Conservation (phyloP, 2,329 filamentous ascomycete genomes). For the Ophiosphaerella korrae region DNA sequence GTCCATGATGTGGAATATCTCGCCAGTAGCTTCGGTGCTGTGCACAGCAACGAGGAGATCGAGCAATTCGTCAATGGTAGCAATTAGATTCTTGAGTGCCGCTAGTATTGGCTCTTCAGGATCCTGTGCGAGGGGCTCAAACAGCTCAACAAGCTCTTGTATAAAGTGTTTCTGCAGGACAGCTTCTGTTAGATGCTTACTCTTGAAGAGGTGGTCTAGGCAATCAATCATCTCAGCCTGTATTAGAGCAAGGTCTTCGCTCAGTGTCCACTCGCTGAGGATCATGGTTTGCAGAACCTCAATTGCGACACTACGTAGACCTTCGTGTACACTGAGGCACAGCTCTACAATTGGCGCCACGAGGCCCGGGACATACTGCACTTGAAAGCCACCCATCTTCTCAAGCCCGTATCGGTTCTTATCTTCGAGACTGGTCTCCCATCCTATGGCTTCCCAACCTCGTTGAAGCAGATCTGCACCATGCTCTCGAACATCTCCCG, state of each 20-base stretch:
- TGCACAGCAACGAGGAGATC: slow-evolving; percentile 91
- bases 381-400: slow-evolving; percentile 94
- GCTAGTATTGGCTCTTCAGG: slow-evolving; percentile 74
- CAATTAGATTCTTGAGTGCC: slow-evolving; percentile 78
- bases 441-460: slow-evolving; percentile 95
- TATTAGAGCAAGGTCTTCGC: slow-evolving; percentile 86
- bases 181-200: slow-evolving; percentile 83
- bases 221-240: slow-evolving; percentile 97
- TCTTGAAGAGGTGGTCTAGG: slow-evolving; percentile 86
- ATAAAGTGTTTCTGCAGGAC: slow-evolving; percentile 93
- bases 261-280: slow-evolving; percentile 95
- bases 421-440: slow-evolving; percentile 87
- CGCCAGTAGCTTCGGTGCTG: slow-evolving; percentile 72
- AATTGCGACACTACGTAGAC: slow-evolving; percentile 84
- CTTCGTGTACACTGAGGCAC: slow-evolving; percentile 93
- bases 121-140: slow-evolving; percentile 70
- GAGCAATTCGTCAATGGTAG: slow-evolving; percentile 85
- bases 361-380: slow-evolving; percentile 93
- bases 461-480: slow-evolving; percentile 83
- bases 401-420: slow-evolving; percentile 74
- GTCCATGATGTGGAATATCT: slow-evolving; percentile 84
- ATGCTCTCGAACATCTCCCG: slow-evolving; percentile 89
- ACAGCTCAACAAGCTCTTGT: slow-evolving; percentile 79
- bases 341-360: slow-evolving; percentile 91
- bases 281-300: slow-evolving; percentile 98